Conservation (phyloP, 2,329 filamentous ascomycete species). For the Corinectria fuckeliana region DNA sequence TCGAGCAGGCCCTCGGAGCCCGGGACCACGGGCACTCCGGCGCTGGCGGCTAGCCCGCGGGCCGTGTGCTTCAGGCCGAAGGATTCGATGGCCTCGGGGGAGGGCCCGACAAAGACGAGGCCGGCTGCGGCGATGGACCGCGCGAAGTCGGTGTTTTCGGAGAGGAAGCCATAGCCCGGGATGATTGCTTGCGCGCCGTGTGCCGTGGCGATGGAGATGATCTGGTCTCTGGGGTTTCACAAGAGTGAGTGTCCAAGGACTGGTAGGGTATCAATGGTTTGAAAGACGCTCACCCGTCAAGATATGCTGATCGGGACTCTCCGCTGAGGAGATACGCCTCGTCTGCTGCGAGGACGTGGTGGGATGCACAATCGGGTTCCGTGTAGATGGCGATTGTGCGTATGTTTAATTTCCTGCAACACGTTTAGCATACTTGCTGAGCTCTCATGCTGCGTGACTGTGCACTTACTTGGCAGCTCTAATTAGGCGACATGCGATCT, state of each 20-base stretch:
- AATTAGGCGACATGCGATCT: slow-evolving; percentile 57
- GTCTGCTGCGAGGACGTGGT: slow-evolving; percentile 51
- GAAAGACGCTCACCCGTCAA: slow-evolving; percentile 41
- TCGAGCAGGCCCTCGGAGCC: slow-evolving; percentile 33
- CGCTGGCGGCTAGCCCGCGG: slow-evolving; percentile 57
- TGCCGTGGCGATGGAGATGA: slow-evolving; percentile 45
- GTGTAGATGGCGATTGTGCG: slow-evolving; percentile 63
- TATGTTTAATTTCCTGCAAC: slow-evolving; percentile 52
- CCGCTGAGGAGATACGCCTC: slow-evolving; percentile 57
- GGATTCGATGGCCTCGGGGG: slow-evolving; percentile 56
- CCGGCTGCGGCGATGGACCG: slow-evolving; percentile 57
- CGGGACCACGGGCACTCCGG: slow-evolving; percentile 51
- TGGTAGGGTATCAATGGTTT: too few species aligned
- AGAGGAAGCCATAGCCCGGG: slow-evolving; percentile 30
- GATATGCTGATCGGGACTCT: slow-evolving; percentile 37
- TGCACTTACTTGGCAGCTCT: slow-evolving; percentile 14
- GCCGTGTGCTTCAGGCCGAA: slow-evolving; percentile 62
- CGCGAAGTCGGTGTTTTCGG: slow-evolving; percentile 58
- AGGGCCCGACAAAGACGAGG: slow-evolving; percentile 64
- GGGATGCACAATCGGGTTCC: slow-evolving; percentile 57
- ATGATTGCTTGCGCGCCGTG: slow-evolving; percentile 62
- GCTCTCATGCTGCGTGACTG: slow-evolving; percentile 46
- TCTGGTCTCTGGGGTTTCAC: slow-evolving; percentile 24
- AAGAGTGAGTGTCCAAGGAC: too few species aligned
- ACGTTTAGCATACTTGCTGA: background rate